Conservation (phyloP, 2,329 filamentous ascomycete species). For the Alternaria ethzedia region DNA sequence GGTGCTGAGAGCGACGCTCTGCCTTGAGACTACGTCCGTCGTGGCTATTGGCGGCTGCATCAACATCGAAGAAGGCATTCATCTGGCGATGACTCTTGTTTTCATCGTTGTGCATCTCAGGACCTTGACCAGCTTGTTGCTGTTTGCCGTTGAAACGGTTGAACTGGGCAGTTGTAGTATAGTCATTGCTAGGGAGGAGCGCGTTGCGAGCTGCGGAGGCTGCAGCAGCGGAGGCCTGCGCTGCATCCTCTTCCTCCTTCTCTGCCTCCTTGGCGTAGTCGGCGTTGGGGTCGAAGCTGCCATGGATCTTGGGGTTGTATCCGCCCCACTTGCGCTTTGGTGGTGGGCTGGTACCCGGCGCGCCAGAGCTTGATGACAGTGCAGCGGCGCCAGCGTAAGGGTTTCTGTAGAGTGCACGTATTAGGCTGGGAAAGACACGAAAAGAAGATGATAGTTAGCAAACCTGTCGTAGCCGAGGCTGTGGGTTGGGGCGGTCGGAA, state of each 20-base stretch:
- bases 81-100: slow-evolving; percentile 87
- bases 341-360: slow-evolving; percentile 42
- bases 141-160: slow-evolving; percentile 89
- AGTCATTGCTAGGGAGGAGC: slow-evolving; percentile 52
- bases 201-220: slow-evolving; percentile 35
- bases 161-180: slow-evolving; percentile 76
- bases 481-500: slow-evolving; percentile 53
- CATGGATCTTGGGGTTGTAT: slow-evolving; percentile 96
- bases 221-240: slow-evolving; percentile 32
- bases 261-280: slow-evolving; percentile 73
- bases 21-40: slow-evolving; percentile 90
- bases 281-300: slow-evolving; percentile 94
- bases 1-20: slow-evolving; percentile 83
- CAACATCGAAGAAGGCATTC: slow-evolving; percentile 94
- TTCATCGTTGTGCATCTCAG: slow-evolving; percentile 83
- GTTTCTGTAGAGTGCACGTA: slow-evolving; percentile 34
- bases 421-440: slow-evolving; percentile 39
- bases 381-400: slow-evolving; percentile 34
- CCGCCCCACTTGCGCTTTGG: slow-evolving; percentile 65
- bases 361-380: slow-evolving; percentile 34
- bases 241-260: slow-evolving; percentile 48
- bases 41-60: slow-evolving; percentile 89
- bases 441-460: slow-evolving; percentile 41
- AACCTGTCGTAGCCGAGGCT: slow-evolving; percentile 40
- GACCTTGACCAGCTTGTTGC: slow-evolving; percentile 70